phyloP scores from a whole-genome alignment of 2,329 filamentous ascomycete species.

The Botryotinia convoluta region DNA sequence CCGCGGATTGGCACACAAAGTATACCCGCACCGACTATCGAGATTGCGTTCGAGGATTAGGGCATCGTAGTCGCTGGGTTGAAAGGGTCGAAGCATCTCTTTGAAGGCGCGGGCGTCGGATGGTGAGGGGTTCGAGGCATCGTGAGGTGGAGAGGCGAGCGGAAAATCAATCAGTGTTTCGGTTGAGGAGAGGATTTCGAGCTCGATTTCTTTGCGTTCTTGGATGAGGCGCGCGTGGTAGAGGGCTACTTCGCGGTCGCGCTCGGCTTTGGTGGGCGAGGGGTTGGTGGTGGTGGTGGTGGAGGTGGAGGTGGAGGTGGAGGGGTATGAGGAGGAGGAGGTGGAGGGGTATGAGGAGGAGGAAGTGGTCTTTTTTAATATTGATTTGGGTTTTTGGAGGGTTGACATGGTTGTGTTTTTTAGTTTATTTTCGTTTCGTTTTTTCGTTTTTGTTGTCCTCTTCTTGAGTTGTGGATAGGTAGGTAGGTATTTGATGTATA shows the following conservation, averaged over 20 bases:
- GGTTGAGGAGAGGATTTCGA: conserved; percentile 70
- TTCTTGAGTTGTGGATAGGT: background rate
- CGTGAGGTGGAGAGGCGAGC: conserved; percentile 44
- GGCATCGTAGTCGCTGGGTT: conserved; percentile 85
- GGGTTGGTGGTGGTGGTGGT: conserved; percentile 27
- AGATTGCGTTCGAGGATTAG: conserved; percentile 87
- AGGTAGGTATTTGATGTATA: background rate
- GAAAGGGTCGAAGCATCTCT: conserved; percentile 66
- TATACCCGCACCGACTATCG: conserved; percentile 78
- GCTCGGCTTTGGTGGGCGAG: conserved; percentile 42
- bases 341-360: conserved; percentile 44
- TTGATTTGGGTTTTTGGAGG: conserved; percentile 46
- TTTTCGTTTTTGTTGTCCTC: background rate
- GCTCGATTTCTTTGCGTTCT: conserved; percentile 74
- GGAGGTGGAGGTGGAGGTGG: conserved; percentile 27
- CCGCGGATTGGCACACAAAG: conserved; percentile 68
- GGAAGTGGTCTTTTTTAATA: conserved; percentile 57
- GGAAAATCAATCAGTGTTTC: conserved; percentile 49
- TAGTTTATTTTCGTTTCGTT: background rate
- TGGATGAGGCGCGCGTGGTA: conserved; percentile 82
- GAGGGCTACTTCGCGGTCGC: conserved; percentile 64
- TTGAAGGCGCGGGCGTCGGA: conserved; percentile 66
- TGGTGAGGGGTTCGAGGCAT: conserved; percentile 51
- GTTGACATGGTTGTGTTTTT: conserved; percentile 31
- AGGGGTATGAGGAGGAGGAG: conserved; percentile 41